These are phyloP conservation scores for Carallia pectinifolia DNA, from an alignment of 345 rosid genomes.

Conservation along the genomic window DNA sequence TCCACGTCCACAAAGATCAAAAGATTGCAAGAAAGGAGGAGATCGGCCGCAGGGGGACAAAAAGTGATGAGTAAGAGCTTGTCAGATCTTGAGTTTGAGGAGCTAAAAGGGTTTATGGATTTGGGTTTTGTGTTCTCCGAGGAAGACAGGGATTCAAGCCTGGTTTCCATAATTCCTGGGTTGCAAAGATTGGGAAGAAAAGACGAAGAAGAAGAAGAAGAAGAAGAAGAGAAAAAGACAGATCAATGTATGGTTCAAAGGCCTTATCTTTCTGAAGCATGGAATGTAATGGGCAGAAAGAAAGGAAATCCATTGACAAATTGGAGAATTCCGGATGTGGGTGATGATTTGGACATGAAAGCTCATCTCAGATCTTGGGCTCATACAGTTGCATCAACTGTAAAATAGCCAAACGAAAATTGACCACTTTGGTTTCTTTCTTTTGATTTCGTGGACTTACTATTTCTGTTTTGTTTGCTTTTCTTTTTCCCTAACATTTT, in stretches of 20 bases:
- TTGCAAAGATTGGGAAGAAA: constrained; percentile 54
- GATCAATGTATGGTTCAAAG: constrained; percentile 21
- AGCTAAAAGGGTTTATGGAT: constrained; percentile 85
- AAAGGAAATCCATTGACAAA: constrained; percentile 48
- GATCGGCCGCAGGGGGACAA: background rate
- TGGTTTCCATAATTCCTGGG: constrained; percentile 77
- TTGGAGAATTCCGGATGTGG: constrained; percentile 53
- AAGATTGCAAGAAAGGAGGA: constrained; percentile 7
- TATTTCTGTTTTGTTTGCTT: background rate
- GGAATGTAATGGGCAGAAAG: constrained; percentile 47
- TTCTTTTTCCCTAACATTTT: background rate
- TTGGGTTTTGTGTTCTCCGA: constrained; percentile 84
- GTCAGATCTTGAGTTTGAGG: constrained; percentile 71
- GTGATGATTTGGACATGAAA: constrained; percentile 56
- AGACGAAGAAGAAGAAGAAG: constrained; percentile 24
- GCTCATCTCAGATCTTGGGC: constrained; percentile 70
- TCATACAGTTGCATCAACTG: constrained; percentile 66
- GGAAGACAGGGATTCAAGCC: constrained; percentile 63
- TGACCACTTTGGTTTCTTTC: background rate
- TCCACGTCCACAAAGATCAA: background rate
- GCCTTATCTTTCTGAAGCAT: constrained; percentile 84
- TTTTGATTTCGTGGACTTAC: background rate
- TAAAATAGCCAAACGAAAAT: constrained; percentile 31
- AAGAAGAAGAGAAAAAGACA: constrained; percentile 30
- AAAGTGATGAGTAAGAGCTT: constrained; percentile 50